Base-by-base conservation (phyloP, 148 eudicot genomes). In the Spergularia marina region DNA sequence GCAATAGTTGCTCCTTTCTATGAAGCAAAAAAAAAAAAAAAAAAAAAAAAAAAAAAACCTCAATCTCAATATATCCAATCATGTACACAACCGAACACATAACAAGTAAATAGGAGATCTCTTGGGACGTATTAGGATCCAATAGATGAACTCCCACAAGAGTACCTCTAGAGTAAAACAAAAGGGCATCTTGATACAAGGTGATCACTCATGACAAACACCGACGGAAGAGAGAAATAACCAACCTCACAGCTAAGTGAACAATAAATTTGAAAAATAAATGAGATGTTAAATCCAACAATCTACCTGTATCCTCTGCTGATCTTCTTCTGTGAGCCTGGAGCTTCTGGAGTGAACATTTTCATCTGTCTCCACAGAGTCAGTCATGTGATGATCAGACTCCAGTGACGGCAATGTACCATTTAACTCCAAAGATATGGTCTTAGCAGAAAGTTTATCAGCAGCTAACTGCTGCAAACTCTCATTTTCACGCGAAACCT, bases 251-350 rank as follows among this genome's bases (percentile, higher is more conserved):
- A 8, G 16, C 53, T 7, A 51, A 69, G 14, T 13, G 41, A 51
- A 7, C 53, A 53, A 25, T 53, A 21, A 10, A 17, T 70, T 70
- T 23, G 44, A 11, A 25, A 70, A 25, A 53, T 15, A 70, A 30
- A 30, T 30, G 3, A 30, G 36, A 30, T 30, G 44, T 70, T 13
- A 17, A 18, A 6, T 47, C 54, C 12, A 18, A 44, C n/a, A 53
- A 25, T 53, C 18, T 85, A 94, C 98, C 97, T 91, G 93, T 75
- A 89, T 82, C 74, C 85, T 91, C 81, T 76, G 89, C 65, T 79
- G 82, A 89, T 82, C 91, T 72, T 81, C 89, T 73, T 82, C 84
- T 41, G 87, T 67, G 56, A 86, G 76, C 75, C 76, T 74, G 64
- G 80, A 25, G 77, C 59, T 81, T 72, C 54, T 30, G 63, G 83